phyloP scores from a whole-genome alignment of 2,329 filamentous ascomycete species.

The Arthrobotrys sinensis region DNA sequence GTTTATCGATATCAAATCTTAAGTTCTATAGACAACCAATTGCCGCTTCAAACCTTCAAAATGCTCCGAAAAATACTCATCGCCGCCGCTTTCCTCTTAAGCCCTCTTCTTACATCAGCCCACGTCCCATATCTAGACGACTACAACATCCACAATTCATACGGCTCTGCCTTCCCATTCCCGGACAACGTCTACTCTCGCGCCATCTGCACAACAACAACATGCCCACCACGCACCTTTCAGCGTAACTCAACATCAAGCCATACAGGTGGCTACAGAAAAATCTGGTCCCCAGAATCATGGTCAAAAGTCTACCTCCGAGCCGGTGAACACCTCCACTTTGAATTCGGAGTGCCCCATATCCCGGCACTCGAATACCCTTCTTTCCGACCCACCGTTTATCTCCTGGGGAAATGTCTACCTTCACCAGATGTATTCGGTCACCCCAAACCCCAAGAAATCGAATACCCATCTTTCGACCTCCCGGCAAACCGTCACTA shows the following conservation, averaged over 20 bases:
- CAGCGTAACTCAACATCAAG: constrained; percentile 26
- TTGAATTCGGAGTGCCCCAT: constrained; percentile 51
- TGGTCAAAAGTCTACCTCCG: constrained; percentile 54
- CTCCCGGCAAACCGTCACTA: neutral
- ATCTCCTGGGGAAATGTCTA: constrained; percentile 33
- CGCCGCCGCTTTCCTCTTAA: constrained; percentile 10
- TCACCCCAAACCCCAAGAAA: constrained; percentile 13
- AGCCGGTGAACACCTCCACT: constrained; percentile 24
- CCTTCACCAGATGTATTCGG: constrained; percentile 32
- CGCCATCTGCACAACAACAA: constrained; percentile 49
- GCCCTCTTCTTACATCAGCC: constrained; percentile 28
- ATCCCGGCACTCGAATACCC: constrained; percentile 48
- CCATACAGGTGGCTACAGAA: neutral
- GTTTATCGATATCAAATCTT: neutral
- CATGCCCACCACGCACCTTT: constrained; percentile 36
- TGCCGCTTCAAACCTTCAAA: constrained; percentile 2
- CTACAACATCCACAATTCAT: constrained; percentile 35
- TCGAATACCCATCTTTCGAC: constrained; percentile 36
- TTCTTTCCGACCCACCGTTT: constrained; percentile 34
- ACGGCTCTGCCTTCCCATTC: constrained; percentile 40
- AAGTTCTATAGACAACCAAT: neutral
- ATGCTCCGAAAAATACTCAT: constrained; percentile 23
- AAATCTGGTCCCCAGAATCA: constrained; percentile 43
- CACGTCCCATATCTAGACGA: constrained; percentile 52
- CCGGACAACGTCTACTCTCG: constrained; percentile 49